These are phyloP conservation scores for Penicillium sp. DNA, from an alignment of 2,329 filamentous ascomycete genomes.

Conservation along the genomic window DNA sequence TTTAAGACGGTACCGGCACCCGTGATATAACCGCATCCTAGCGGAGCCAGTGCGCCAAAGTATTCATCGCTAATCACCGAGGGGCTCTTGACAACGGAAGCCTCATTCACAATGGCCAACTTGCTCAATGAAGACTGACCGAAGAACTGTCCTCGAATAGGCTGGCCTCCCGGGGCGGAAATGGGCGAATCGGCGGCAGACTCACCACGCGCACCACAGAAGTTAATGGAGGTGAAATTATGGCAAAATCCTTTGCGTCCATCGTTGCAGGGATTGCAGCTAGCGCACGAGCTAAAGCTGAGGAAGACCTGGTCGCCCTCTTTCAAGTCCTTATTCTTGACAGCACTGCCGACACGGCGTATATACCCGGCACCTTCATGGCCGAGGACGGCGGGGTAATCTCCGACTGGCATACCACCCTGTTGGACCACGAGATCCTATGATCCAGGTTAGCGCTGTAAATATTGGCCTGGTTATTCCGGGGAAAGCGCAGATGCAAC, in stretches of 20 bases:
- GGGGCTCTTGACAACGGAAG: slow-evolving; percentile 28
- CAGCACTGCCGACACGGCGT: slow-evolving; percentile 24
- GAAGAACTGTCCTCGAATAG: slow-evolving; percentile 32
- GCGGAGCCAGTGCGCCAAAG: slow-evolving; percentile 25
- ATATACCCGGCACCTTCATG: slow-evolving; percentile 29
- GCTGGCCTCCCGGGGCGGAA: slow-evolving; percentile 14
- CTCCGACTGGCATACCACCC: slow-evolving; percentile 22
- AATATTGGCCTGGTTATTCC: background rate
- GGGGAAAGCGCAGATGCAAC: background rate
- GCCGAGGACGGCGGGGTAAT: slow-evolving; percentile 25
- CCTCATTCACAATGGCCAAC: slow-evolving; percentile 28
- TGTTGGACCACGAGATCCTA: slow-evolving; percentile 30
- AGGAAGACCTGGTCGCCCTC: slow-evolving; percentile 32
- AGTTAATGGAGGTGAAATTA: slow-evolving; percentile 23
- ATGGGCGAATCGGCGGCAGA: slow-evolving; percentile 19
- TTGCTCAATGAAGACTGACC: slow-evolving; percentile 35
- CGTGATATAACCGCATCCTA: slow-evolving; percentile 34
- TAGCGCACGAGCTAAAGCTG: slow-evolving; percentile 23
- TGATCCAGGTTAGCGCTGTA: background rate
- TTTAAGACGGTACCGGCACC: slow-evolving; percentile 33
- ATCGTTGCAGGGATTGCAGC: slow-evolving; percentile 18
- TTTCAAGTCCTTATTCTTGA: slow-evolving; percentile 24
- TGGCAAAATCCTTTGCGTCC: slow-evolving; percentile 21
- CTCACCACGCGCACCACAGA: slow-evolving; percentile 20
- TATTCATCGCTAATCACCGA: slow-evolving; percentile 15